A percentile compares a stretch with the other conserved stretches of the same genome.
phyloP scores from a whole-genome alignment of 2,329 filamentous ascomycete species.

The Fusarium guadeloupense region DNA sequence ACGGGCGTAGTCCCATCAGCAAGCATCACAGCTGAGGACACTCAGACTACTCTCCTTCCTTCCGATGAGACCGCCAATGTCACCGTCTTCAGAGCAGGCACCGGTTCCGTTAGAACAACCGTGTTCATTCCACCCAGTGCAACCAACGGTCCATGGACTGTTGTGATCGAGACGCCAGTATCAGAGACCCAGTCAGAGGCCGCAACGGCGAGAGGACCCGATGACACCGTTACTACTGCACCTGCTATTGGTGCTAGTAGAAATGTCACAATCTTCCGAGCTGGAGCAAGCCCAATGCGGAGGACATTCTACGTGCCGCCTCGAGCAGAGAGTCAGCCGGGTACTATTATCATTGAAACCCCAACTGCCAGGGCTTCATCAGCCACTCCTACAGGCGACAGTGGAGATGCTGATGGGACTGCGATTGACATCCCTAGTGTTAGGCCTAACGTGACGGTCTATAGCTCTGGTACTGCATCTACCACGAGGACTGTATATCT shows the following conservation, averaged over 20 bases:
- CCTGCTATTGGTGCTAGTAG: conserved; percentile 5
- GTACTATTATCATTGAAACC: conserved; percentile 13
- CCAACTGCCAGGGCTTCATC: background rate
- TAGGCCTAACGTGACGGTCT: background rate
- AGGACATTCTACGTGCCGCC: conserved; percentile 8
- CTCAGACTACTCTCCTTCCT: background rate
- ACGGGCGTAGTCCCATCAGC: background rate
- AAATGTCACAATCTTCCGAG: conserved; percentile 13
- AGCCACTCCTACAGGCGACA: background rate
- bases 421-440: background rate
- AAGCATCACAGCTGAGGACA: background rate
- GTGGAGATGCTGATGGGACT: background rate
- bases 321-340: background rate
- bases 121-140: conserved; percentile 7
- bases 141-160: conserved; percentile 4
- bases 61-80: background rate
- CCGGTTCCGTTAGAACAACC: background rate
- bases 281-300: background rate
- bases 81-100: conserved; percentile 20
- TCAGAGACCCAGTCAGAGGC: conserved; percentile 15
- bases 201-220: background rate
- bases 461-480: background rate
- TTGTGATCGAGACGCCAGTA: conserved; percentile 6
- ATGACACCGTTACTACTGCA: background rate
- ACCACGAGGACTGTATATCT: background rate